A percentile compares a stretch with the other conserved stretches of the same genome.
Conservation (phyloP, 1,284 basidiomycete genomes). For the Paramarasmius palmivorus region DNA sequence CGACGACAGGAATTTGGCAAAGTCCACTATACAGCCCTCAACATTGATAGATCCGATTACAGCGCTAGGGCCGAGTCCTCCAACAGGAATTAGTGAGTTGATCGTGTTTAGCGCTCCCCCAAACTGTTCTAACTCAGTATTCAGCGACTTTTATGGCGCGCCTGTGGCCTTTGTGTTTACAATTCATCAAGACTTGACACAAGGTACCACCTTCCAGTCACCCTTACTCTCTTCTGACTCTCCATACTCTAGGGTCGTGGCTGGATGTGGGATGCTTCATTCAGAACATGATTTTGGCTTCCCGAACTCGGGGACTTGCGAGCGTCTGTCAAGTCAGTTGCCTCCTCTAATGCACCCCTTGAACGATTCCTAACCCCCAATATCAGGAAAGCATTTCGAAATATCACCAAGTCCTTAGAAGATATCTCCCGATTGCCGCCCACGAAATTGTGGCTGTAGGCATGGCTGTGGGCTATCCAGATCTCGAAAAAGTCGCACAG, state of each 20-base stretch:
- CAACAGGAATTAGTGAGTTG: conserved; percentile 16
- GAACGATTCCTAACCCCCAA: not conserved
- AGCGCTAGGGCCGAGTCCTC: conserved; percentile 15
- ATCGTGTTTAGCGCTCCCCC: conserved; percentile 4
- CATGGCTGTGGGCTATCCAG: conserved; percentile 21
- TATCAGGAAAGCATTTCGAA: conserved; percentile 15
- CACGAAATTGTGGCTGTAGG: conserved; percentile 16
- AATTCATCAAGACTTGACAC: conserved; percentile 18
- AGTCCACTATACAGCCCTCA: conserved; percentile 13
- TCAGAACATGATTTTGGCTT: conserved; percentile 20
- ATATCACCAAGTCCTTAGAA: conserved; percentile 17
- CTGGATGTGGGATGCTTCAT: conserved; percentile 21
- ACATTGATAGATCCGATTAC: conserved; percentile 14
- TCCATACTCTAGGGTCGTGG: conserved; percentile 17
- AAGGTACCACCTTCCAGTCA: conserved; percentile 6
- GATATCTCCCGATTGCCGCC: conserved; percentile 19
- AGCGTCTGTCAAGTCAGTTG: conserved; percentile 13
- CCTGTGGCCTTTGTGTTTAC: conserved; percentile 22
- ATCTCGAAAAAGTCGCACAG: conserved; percentile 17
- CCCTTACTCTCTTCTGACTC: not conserved
- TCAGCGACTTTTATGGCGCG: conserved; percentile 14
- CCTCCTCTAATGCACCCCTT: not conserved
- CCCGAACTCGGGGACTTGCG: conserved; percentile 21
- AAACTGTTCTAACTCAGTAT: not conserved
- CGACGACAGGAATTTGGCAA: conserved; percentile 20